phyloP scores from a whole-genome alignment of 768 basidiomycete genomes.

The Leccinellum rugosiceps region DNA sequence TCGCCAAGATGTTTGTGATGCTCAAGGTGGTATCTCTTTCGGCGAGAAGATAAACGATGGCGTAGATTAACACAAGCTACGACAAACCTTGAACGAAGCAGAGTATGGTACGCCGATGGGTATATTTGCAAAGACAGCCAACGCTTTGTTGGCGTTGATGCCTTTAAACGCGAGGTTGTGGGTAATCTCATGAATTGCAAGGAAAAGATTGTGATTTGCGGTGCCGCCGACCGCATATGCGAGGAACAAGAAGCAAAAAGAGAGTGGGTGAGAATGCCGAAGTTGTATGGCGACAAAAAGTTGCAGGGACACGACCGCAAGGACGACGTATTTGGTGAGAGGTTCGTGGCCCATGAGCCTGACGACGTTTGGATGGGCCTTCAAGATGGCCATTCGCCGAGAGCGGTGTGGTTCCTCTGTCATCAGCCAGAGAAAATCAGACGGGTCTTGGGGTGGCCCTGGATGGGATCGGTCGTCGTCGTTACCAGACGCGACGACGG shows the following conservation, averaged over 20 bases:
- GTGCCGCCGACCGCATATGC: constrained; percentile 92
- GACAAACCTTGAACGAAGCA: constrained; percentile 84
- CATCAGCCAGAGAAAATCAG: constrained; percentile 95
- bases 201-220: constrained; percentile 95
- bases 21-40: constrained; percentile 86
- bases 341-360: constrained; percentile 97
- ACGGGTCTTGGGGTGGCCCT: constrained; percentile 66
- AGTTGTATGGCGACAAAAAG: constrained; percentile 60
- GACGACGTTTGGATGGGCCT: constrained; percentile 92
- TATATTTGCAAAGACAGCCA: constrained; percentile 89
- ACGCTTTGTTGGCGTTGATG: constrained; percentile 75
- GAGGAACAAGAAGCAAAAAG: constrained; percentile 64
- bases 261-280: constrained; percentile 65
- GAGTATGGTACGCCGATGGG: constrained; percentile 95
- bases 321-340: constrained; percentile 86
- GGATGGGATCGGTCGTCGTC: constrained; percentile 42
- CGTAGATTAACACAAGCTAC: background rate
- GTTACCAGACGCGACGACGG: constrained; percentile 38
- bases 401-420: constrained; percentile 97
- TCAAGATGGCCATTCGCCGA: constrained; percentile 84
- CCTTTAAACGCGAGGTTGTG: constrained; percentile 93
- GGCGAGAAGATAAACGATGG: constrained; percentile 3
- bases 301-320: constrained; percentile 78
- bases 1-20: constrained; percentile 96
- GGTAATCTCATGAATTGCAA: constrained; percentile 98